Base-by-base conservation (phyloP, 2,329 filamentous ascomycete species). In the Mariannaea elegans region DNA sequence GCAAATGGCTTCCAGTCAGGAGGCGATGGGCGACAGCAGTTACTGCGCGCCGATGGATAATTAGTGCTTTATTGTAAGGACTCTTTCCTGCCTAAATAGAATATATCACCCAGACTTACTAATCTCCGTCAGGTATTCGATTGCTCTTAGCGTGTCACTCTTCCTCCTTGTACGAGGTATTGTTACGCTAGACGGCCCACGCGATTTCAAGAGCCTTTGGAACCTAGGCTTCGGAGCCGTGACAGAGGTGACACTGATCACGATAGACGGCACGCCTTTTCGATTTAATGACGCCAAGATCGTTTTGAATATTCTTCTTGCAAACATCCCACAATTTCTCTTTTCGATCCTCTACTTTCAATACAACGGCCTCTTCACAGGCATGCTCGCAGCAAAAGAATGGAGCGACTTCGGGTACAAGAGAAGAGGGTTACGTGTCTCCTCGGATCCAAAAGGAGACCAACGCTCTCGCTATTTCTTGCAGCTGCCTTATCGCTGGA, bases 391-490 rank as follows among this genome's bases (percentile, higher is more conserved):
- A 7, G 51, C 51, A 8, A 29, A 34, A 12, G 51, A 55, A 19
- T 55, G 51, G 51, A 47, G 24, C n/a, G n/a, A 46, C 4, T 55
- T 55, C 13, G 51, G 38, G 8, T 18, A 21, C n/a, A 24, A 36
- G 24, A 32, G 39, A 12, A 42, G 44, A 23, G n/a, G 13, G 27
- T 13, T 46, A 16, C 18, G 42, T 7, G 41, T 46, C 7, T 46
- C 44, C 4, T 55, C 42, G 1, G 31, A 44, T 19, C 42, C 42
- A 8, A 47, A 27, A 19, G 32, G 51, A 24, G 19, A 55, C 23
- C 51, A 55, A 18, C 42, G 51, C 3, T 55, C 51, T 12, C 31
- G 29, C 12, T 55, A 55, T 13, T 55, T 53, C 29, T 24, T 53
- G 18, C 50, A 53, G 14, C 24, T 53, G 13, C 50, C 50, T 6